Base-by-base conservation (phyloP, 495 filamentous ascomycete genomes). In the Hypomontagnella monticulosa region DNA sequence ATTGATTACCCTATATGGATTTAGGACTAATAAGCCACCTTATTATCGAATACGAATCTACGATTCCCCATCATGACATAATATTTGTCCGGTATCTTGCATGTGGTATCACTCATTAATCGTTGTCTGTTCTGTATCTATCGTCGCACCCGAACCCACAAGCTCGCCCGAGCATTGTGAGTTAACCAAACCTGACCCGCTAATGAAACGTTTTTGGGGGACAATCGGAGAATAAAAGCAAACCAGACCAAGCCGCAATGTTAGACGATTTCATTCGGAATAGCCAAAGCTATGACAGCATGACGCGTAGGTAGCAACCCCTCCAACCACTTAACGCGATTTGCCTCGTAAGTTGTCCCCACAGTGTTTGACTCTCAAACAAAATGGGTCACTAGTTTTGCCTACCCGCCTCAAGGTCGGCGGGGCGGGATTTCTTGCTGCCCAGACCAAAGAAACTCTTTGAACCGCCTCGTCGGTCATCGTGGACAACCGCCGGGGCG, bases 401-500 rank as follows among this genome's bases (percentile, higher is more conserved):
- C 19, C 37, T 36, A 36, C 76, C 78, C 34, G 65, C 66, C 67
- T 81, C 79, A 27, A 77, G 23, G 60, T 81, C 79, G 10, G 67
- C 58, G 27, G 75, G 74, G 27, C 71, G 76, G 40, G 73, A 71
- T 58, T 55, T 66, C 48, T 71, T 73, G 42, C 73, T 71, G 18
- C 76, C 74, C 18, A 74, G 68, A 0, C 76, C 72, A 46, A 79
- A 78, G 62, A 74, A 77, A 15, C 74, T 71, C 61, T 62, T 49
- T 2, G 58, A 53, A 34, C 69, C 50, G 27, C 38, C 60, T 19
- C 20, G 59, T 47, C 60, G 59, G 48, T 65, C 62, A 15, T 73
- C 50, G 37, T 43, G 63, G 23, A 61, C 67, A 57, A 50, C 58
- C 55, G 60, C 63, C 55, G 57, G 53, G 14, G 63, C 52, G 0